Base-by-base conservation (phyloP, 352 stramenopile genomes). In the Phytophthora podocarpi region DNA sequence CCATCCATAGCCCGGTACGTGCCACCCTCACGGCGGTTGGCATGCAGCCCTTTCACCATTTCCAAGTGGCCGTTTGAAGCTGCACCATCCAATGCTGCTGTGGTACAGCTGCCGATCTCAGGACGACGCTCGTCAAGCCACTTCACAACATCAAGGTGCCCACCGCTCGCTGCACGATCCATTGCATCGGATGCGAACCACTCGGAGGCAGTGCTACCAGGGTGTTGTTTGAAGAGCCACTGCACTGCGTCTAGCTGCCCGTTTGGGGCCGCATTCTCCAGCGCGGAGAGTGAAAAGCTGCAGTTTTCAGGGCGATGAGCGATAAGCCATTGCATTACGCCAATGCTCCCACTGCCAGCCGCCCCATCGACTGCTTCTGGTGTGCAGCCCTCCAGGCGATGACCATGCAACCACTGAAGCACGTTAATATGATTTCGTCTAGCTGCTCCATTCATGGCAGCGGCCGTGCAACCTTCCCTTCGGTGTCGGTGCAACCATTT, bases 391-490 rank as follows among this genome's bases (percentile, higher is more conserved):
- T 72, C 48, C 1, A 30, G 34, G 16, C 63, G 47, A 51, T 81
- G 34, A 6, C 23, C 20, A 26, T 76, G 51, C 2, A 78, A 23
- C 48, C 60, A 80, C 24, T 60, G 36, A 26, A 80, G 18, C 0
- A 78, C 28, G 13, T 56, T 32, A 10, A 74, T 5, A 43, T 69
- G 48, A 20, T 55, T 55, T 15, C 43, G 37, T 20, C 10, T 5
- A 21, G 61, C 66, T 31, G 72, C 68, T 27, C 56, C 65, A 34
- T 78, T 62, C 54, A 78, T 76, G 4, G 72, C 68, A 23, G 52
- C 31, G 3, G 26, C 42, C 5, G 62, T 74, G 23, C 64, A 76
- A 37, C 72, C 72, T 57, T 81, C 72, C 24, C 10, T 21, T 13
- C 68, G 64, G 21, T 65, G 18, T 26, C 12, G 20, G 26, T 81